phyloP scores from a whole-genome alignment of 768 basidiomycete species.

The Lactarius deliciosus region DNA sequence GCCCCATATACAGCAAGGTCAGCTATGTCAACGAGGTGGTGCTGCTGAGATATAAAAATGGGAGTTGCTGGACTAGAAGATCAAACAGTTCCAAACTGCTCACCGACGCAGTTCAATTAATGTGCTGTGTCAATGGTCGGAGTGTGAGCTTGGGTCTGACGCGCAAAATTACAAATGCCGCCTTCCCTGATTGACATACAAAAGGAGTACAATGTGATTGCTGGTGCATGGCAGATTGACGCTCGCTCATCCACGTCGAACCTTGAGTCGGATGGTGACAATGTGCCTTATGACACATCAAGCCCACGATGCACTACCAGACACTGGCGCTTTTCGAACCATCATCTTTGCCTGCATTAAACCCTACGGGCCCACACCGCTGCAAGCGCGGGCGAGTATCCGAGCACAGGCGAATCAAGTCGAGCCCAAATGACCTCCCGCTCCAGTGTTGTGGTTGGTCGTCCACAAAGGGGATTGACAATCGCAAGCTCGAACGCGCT shows the following conservation, averaged over 20 bases:
- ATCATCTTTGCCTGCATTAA: background rate
- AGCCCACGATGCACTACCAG: background rate
- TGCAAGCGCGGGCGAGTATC: background rate
- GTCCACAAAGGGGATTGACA: constrained; percentile 1
- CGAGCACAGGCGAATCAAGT: background rate
- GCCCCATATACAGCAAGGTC: too few relatives aligned
- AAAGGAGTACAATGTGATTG: background rate
- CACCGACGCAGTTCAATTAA: too few relatives aligned
- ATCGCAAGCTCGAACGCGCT: background rate
- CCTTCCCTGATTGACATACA: background rate
- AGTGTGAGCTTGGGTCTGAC: too few relatives aligned
- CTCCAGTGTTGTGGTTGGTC: background rate
- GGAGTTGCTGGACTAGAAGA: too few relatives aligned
- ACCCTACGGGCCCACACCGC: background rate
- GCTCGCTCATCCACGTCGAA: background rate
- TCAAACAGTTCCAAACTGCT: too few relatives aligned
- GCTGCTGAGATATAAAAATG: too few relatives aligned
- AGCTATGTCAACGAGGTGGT: too few relatives aligned
- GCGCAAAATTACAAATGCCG: too few relatives aligned
- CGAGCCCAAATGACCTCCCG: constrained; percentile 1
- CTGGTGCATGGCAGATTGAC: background rate
- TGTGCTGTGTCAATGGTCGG: too few relatives aligned
- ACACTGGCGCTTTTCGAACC: background rate
- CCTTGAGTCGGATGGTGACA: background rate
- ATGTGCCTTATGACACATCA: background rate